These are phyloP conservation scores for Trypanosoma conorhini DNA, from an alignment of 208 protist species.

Conservation along the genomic window DNA sequence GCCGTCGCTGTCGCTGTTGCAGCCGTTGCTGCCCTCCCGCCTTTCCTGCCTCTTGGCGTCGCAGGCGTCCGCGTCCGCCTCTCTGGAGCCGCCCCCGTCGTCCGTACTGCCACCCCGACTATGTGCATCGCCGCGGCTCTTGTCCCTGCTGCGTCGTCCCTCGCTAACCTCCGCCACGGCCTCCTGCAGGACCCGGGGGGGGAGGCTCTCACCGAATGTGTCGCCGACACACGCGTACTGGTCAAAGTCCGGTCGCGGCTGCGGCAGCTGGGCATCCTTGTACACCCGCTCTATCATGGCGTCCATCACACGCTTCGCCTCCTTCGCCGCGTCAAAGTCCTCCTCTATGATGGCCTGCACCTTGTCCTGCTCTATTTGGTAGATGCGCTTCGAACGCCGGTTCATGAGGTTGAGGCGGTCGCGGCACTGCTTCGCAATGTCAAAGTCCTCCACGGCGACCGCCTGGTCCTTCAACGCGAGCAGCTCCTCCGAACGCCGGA, in stretches of 20 bases:
- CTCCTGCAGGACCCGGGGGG: neutral
- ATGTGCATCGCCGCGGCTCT: neutral
- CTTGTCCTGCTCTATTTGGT: constrained; percentile 86
- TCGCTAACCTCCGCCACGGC: neutral
- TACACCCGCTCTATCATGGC: constrained; percentile 54
- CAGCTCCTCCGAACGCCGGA: constrained; percentile 78
- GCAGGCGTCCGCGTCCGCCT: neutral
- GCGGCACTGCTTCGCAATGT: constrained; percentile 55
- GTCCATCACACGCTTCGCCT: constrained; percentile 75
- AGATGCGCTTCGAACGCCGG: constrained; percentile 54
- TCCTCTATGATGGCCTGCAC: constrained; percentile 90
- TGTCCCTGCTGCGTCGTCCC: neutral
- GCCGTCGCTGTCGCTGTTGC: neutral
- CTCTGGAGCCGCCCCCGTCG: neutral
- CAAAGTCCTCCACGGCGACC: constrained; percentile 67
- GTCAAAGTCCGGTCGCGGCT: constrained; percentile 21
- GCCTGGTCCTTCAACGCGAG: constrained; percentile 82
- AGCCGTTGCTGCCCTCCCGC: neutral
- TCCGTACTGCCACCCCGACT: neutral
- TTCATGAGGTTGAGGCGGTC: constrained; percentile 81
- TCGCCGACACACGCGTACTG: constrained; percentile 12
- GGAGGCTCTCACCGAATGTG: neutral
- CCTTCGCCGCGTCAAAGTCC: constrained; percentile 83
- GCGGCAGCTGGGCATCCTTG: constrained; percentile 44
- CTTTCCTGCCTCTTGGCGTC: neutral